A percentile compares a stretch with the other conserved stretches of the same genome.
Evolutionary conservation across 1,139 yeast genomes (phyloP).

Genomic region (Eremothecium coryli): DNA sequence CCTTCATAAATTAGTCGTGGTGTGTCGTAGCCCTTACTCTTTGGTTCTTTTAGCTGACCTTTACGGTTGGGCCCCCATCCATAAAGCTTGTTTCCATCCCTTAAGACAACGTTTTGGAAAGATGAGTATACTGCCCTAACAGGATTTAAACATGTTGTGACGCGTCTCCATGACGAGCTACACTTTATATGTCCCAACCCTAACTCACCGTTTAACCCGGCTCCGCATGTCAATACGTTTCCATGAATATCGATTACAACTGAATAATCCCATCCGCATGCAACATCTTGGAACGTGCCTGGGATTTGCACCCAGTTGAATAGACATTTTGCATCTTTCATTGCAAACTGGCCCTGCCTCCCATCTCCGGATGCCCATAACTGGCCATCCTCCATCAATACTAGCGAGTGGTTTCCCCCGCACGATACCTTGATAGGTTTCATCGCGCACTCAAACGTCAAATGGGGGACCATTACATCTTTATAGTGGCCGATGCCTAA

Average conservation of each 20-base stretch:
- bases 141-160: constrained; percentile 13
- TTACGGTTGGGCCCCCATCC: constrained; percentile 85
- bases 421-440: constrained; percentile 42
- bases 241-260: constrained; percentile 39
- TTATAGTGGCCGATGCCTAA: constrained; percentile 53
- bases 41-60: constrained; percentile 46
- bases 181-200: constrained; percentile 41
- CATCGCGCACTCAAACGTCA: constrained; percentile 13
- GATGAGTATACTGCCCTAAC: constrained; percentile 16
- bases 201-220: constrained; percentile 65
- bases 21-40: constrained; percentile 24
- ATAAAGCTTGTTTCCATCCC: constrained; percentile 36
- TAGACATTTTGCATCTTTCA: not conserved
- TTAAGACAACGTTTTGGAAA: constrained; percentile 32
- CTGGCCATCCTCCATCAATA: constrained; percentile 46
- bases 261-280: constrained; percentile 72
- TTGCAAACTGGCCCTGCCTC: constrained; percentile 41
- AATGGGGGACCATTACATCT: constrained; percentile 37
- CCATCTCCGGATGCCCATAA: constrained; percentile 57
- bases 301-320: constrained; percentile 6
- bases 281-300: constrained; percentile 26
- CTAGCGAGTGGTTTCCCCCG: constrained; percentile 84
- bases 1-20: constrained; percentile 21
- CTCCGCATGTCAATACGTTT: constrained; percentile 47
- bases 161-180: constrained; percentile 13